Conservation (phyloP, 768 basidiomycete species). For the Xerocomus spinulosus region DNA sequence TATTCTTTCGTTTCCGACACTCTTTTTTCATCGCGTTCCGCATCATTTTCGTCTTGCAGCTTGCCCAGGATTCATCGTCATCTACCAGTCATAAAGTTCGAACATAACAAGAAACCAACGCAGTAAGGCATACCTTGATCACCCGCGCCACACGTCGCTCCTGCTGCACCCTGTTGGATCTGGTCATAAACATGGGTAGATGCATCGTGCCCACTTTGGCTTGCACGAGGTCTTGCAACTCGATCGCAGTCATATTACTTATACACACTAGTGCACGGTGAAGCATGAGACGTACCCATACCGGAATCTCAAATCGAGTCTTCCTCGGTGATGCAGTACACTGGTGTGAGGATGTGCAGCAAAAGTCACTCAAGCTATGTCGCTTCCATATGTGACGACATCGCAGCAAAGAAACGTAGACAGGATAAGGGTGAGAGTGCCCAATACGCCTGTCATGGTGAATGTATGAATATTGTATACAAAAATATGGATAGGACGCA, state of each 20-base stretch:
- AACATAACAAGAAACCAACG: too few relatives aligned
- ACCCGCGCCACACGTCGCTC: slow-evolving; percentile 65
- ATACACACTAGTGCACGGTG: slow-evolving; percentile 53
- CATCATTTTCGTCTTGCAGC: slow-evolving; percentile 73
- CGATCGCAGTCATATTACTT: slow-evolving; percentile 73
- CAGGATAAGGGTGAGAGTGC: slow-evolving; percentile 73
- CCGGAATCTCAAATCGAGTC: slow-evolving; percentile 73
- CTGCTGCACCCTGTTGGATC: slow-evolving; percentile 70
- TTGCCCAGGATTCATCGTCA: slow-evolving; percentile 65
- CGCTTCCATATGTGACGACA: slow-evolving; percentile 67
- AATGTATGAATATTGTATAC: too few relatives aligned
- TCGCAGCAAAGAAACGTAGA: slow-evolving; percentile 92
- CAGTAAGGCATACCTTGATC: slow-evolving; percentile 36
- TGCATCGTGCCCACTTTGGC: slow-evolving; percentile 81
- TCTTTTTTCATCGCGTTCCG: slow-evolving; percentile 77
- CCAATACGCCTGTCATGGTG: slow-evolving; percentile 81
- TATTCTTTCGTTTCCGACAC: slow-evolving; percentile 73
- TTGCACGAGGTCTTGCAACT: slow-evolving; percentile 86
- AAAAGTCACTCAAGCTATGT: slow-evolving; percentile 63
- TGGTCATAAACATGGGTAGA: slow-evolving; percentile 78
- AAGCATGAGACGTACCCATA: slow-evolving; percentile 55
- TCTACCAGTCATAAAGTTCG: slow-evolving; percentile 30
- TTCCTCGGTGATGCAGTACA: slow-evolving; percentile 85
- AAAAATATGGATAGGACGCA: too few relatives aligned
- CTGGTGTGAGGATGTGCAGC: slow-evolving; percentile 78